Conservation (phyloP, 768 basidiomycete genomes). For the Pisolithus tinctorius region DNA sequence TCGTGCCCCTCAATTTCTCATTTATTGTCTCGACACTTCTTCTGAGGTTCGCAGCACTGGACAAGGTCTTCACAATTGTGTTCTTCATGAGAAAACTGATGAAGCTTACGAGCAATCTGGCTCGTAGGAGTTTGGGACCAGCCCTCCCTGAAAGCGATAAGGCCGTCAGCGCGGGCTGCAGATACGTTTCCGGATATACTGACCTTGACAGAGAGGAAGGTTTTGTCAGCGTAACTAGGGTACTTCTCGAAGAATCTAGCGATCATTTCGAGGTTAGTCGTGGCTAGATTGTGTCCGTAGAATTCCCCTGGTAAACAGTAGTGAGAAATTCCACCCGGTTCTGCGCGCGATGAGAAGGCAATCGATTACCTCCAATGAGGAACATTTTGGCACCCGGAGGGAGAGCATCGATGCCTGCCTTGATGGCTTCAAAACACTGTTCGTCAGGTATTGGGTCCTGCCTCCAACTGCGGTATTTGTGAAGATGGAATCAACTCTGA, state of each 20-base stretch:
- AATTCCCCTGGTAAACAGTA: slow-evolving; percentile 41
- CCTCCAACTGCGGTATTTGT: slow-evolving; percentile 31
- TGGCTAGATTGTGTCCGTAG: slow-evolving; percentile 39
- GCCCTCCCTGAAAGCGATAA: slow-evolving; percentile 14
- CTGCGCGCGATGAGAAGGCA: not conserved
- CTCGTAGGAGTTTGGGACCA: not conserved
- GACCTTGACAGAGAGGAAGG: slow-evolving; percentile 32
- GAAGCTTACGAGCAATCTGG: slow-evolving; percentile 26
- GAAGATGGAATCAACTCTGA: not conserved
- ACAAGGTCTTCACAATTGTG: slow-evolving; percentile 9
- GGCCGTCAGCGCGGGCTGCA: not conserved
- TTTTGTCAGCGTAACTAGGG: slow-evolving; percentile 28
- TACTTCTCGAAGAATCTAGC: slow-evolving; percentile 41
- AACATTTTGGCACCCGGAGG: slow-evolving; percentile 41
- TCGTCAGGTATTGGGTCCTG: slow-evolving; percentile 45
- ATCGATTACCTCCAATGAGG: slow-evolving; percentile 40
- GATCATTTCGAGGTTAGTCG: slow-evolving; percentile 45
- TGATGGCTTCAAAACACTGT: slow-evolving; percentile 56
- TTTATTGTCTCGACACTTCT: slow-evolving; percentile 43
- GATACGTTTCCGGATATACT: not conserved
- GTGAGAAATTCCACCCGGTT: not conserved
- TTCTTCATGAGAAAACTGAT: slow-evolving; percentile 18
- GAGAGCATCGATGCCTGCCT: slow-evolving; percentile 38
- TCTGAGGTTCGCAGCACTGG: slow-evolving; percentile 34
- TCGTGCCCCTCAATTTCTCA: slow-evolving; percentile 40